Evolutionary conservation across 495 filamentous ascomycete species (phyloP).

Genomic region (Gamarada debralockiae): DNA sequence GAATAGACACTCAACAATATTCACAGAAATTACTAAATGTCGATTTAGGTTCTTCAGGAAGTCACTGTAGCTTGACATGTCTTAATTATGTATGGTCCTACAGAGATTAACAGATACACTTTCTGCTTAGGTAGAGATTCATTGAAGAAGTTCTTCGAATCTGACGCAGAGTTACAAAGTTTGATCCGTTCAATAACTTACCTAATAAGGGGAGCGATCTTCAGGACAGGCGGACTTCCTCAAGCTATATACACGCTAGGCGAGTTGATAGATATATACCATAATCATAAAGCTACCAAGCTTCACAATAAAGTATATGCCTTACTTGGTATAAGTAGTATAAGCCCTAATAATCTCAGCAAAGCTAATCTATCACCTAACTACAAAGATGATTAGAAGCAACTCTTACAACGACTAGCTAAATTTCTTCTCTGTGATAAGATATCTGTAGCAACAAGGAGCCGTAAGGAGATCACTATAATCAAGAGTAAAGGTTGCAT

Average conservation of each 20-base stretch:
- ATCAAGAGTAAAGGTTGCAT: no score
- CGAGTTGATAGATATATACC: slow-evolving; percentile 32
- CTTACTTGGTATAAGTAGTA: slow-evolving; percentile 32
- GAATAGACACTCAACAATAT: not conserved
- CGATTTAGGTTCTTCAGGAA: slow-evolving; percentile 27
- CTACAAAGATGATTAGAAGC: slow-evolving; percentile 21
- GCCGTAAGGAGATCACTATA: slow-evolving; percentile 18
- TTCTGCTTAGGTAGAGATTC: slow-evolving; percentile 15
- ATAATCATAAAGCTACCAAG: slow-evolving; percentile 28
- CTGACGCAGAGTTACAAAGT: not conserved
- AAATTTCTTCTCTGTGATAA: slow-evolving; percentile 14
- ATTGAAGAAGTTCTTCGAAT: no score
- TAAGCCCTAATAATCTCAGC: slow-evolving; percentile 17
- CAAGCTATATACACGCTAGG: slow-evolving; percentile 22
- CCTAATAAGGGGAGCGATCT: no score
- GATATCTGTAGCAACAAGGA: slow-evolving; percentile 14
- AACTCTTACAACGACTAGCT: slow-evolving; percentile 15
- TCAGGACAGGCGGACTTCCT: slow-evolving; percentile 22
- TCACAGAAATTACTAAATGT: slow-evolving; percentile 4
- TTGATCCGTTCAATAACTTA: slow-evolving; percentile 14
- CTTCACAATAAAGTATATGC: no score
- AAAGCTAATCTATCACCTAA: slow-evolving; percentile 15
- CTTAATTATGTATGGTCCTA: slow-evolving; percentile 22
- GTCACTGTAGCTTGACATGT: no score
- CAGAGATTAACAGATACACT: slow-evolving; percentile 16